Conservation (phyloP, 1,284 basidiomycete species). For the Macrocystidia cucumis region DNA sequence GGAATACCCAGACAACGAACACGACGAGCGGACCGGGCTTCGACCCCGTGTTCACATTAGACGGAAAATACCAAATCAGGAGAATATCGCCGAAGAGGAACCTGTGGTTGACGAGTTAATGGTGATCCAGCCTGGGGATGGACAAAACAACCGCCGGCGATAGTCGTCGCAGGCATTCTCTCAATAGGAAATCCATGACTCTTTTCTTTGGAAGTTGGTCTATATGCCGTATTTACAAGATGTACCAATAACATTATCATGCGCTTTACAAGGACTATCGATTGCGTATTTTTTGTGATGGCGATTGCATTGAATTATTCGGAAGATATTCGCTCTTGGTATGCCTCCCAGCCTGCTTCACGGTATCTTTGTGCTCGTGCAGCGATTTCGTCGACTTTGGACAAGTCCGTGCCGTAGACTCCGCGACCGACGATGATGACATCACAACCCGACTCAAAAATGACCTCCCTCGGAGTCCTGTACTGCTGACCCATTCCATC, state of each 20-base stretch:
- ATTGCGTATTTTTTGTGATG: neutral
- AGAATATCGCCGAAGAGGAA: constrained; percentile 10
- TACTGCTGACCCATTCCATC: constrained; percentile 97
- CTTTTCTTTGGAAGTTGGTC: no score
- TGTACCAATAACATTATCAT: neutral
- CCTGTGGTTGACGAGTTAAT: constrained; percentile 28
- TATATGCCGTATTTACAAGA: no score
- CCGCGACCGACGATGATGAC: constrained; percentile 98
- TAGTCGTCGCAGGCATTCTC: no score
- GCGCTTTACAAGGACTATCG: neutral
- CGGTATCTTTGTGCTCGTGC: constrained; percentile 80
- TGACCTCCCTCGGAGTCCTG: constrained; percentile 83
- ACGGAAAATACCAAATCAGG: neutral
- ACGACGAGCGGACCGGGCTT: neutral
- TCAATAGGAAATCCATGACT: no score
- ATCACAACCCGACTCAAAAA: constrained; percentile 86
- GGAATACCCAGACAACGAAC: constrained; percentile 16
- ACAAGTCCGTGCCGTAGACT: constrained; percentile 73
- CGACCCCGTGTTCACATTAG: neutral
- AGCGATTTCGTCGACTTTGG: constrained; percentile 45
- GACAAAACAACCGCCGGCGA: no score
- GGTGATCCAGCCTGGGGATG: no score
- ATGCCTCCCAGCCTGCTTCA: constrained; percentile 89
- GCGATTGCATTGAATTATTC: constrained; percentile 1
- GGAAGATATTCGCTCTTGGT: constrained; percentile 41